phyloP scores from a whole-genome alignment of 768 basidiomycete species.

The Podaxis sp. region DNA sequence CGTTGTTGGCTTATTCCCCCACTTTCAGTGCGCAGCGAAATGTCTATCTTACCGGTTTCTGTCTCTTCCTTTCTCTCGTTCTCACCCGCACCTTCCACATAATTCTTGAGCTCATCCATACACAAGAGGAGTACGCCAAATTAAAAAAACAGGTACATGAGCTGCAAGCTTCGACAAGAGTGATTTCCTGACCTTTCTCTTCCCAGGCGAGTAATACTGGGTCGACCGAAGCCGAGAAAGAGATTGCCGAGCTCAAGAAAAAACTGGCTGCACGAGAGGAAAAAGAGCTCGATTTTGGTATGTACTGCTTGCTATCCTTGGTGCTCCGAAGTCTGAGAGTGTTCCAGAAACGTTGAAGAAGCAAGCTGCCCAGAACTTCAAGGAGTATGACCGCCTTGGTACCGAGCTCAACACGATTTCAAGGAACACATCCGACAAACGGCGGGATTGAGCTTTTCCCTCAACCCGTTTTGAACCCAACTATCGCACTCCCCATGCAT shows the following conservation, averaged over 20 bases:
- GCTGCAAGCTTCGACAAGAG: neutral
- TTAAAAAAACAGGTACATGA: conserved; percentile 57
- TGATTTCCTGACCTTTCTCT: neutral
- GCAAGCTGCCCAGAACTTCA: conserved; percentile 73
- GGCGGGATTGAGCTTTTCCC: conserved; percentile 43
- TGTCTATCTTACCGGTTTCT: conserved; percentile 89
- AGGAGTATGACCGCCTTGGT: conserved; percentile 80
- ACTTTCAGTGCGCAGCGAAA: conserved; percentile 76
- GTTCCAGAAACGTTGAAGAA: conserved; percentile 70
- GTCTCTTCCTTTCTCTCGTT: conserved; percentile 92
- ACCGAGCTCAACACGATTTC: conserved; percentile 71
- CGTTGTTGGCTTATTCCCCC: neutral
- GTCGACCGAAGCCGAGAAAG: conserved; percentile 41
- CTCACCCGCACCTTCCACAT: conserved; percentile 92
- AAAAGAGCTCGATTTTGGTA: conserved; percentile 66
- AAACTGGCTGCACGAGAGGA: conserved; percentile 54
- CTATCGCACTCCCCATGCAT: neutral
- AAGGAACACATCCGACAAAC: conserved; percentile 54
- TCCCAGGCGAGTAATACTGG: conserved; percentile 17
- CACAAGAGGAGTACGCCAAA: conserved; percentile 83
- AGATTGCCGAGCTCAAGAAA: conserved; percentile 66
- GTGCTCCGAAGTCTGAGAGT: neutral
- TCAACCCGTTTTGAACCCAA: neutral
- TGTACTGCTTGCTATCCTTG: conserved; percentile 12
- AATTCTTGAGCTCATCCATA: conserved; percentile 84